phyloP scores from a whole-genome alignment of 495 filamentous ascomycete genomes.

The Aspergillus saccharolyticus region DNA sequence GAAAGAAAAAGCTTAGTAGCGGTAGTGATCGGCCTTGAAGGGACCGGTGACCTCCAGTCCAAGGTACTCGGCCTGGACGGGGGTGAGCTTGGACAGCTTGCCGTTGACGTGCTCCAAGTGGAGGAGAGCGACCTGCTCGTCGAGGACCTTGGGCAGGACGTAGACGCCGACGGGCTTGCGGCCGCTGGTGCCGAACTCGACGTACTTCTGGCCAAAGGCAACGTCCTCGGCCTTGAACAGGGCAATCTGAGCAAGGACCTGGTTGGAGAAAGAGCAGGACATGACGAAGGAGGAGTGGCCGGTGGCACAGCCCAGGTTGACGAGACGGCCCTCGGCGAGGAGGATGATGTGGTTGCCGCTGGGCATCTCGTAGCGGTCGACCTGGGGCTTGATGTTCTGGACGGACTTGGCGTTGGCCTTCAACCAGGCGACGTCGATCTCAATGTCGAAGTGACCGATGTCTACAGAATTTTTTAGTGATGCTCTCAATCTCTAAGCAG shows the following conservation, averaged over 20 bases:
- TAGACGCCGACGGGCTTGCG: conserved; percentile 92
- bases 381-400: conserved; percentile 99
- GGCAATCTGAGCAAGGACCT: conserved; percentile 98
- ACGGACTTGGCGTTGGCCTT: conserved; percentile 90
- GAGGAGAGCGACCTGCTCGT: conserved; percentile 93
- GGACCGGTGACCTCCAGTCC: conserved; percentile 77
- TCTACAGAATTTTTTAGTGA: conserved; percentile 48
- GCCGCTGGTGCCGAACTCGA: conserved; percentile 87
- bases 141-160: conserved; percentile 95
- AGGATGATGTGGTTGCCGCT: conserved; percentile 97
- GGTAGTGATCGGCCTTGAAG: conserved; percentile 80
- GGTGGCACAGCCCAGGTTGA: conserved; percentile 98
- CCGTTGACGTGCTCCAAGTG: conserved; percentile 93
- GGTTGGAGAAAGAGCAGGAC: conserved; percentile 99
- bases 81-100: conserved; percentile 79
- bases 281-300: conserved; percentile 99
- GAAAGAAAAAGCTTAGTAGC: conserved; percentile 41
- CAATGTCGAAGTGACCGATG: conserved; percentile 99
- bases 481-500: neutral
- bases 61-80: conserved; percentile 91
- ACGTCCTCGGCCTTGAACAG: conserved; percentile 89
- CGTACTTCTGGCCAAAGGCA: conserved; percentile 85
- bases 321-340: conserved; percentile 94
- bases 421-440: conserved; percentile 99
- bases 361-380: conserved; percentile 93